These are phyloP conservation scores for Sanghuangporus weigelae DNA, from an alignment of 1,284 basidiomycete species.

Conservation along the genomic window DNA sequence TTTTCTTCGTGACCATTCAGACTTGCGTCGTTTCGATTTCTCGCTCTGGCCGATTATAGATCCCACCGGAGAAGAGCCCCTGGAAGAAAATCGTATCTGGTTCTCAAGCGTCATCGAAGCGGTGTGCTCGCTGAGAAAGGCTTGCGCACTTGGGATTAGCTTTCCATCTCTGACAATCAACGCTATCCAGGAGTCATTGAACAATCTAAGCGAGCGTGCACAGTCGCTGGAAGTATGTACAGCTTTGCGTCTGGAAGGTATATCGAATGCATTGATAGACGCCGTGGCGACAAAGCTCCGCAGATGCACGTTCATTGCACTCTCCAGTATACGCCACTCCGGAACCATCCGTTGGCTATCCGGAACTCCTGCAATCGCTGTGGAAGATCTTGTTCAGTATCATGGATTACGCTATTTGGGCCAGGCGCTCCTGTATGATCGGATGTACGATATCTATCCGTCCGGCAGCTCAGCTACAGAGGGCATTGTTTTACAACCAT, in stretches of 20 bases:
- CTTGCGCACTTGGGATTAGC: too few species aligned
- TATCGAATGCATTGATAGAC: not conserved
- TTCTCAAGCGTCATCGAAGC: too few species aligned
- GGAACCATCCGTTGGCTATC: not conserved
- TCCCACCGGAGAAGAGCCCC: too few species aligned
- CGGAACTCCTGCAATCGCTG: not conserved
- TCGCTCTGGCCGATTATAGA: too few species aligned
- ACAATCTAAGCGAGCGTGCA: not conserved
- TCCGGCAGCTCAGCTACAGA: not conserved
- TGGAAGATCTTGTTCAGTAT: not conserved
- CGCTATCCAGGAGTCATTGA: too few species aligned
- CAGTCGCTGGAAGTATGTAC: too few species aligned
- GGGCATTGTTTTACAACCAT: not conserved
- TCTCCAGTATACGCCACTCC: not conserved
- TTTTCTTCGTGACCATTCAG: too few species aligned
- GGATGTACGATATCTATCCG: not conserved
- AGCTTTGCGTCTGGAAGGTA: too few species aligned
- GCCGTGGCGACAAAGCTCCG: not conserved
- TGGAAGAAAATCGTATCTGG: too few species aligned
- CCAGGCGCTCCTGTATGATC: not conserved
- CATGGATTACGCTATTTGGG: not conserved
- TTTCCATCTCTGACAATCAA: too few species aligned
- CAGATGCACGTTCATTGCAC: not conserved
- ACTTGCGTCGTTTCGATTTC: too few species aligned
- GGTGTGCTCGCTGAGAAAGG: too few species aligned